Conservation (phyloP, 441 rosid species). For the Pelargonium australe region DNA sequence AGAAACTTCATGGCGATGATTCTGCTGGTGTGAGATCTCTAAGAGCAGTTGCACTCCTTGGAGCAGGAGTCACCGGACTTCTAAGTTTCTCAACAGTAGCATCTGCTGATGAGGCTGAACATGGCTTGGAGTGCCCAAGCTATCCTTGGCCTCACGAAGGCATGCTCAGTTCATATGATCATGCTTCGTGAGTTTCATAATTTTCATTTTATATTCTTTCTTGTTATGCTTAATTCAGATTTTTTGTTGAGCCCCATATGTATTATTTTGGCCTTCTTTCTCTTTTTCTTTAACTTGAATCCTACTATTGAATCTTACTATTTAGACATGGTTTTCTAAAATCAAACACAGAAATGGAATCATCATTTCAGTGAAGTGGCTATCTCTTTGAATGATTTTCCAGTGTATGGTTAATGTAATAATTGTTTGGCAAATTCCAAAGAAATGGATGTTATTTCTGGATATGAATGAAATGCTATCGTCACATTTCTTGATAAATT, state of each 20-base stretch:
- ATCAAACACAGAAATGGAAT: background rate
- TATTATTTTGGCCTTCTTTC: background rate
- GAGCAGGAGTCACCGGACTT: constrained; percentile 86
- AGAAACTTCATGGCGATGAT: constrained; percentile 55
- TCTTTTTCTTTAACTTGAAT: background rate
- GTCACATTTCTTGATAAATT: background rate
- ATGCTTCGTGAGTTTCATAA: constrained; percentile 77
- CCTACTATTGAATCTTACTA: background rate
- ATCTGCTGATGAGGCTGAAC: constrained; percentile 98
- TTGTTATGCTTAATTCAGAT: background rate
- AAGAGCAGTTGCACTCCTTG: constrained; percentile 59
- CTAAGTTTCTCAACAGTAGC: constrained; percentile 73
- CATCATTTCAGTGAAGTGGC: background rate
- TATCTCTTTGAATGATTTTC: background rate
- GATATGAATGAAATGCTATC: background rate
- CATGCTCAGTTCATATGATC: constrained; percentile 96
- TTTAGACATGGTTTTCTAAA: background rate
- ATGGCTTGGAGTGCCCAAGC: constrained; percentile 69
- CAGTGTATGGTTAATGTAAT: background rate
- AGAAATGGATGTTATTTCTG: background rate
- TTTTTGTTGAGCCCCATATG: constrained; percentile 1
- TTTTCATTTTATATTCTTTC: constrained; percentile 9
- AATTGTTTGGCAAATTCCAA: too few relatives aligned
- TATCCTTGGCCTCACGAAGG: constrained; percentile 99
- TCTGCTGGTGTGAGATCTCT: constrained; percentile 51